Evolutionary conservation across 768 basidiomycete species (phyloP), one percentile per base, ranked within the genome.

Genomic region (Candolleomyces eurysporus): DNA sequence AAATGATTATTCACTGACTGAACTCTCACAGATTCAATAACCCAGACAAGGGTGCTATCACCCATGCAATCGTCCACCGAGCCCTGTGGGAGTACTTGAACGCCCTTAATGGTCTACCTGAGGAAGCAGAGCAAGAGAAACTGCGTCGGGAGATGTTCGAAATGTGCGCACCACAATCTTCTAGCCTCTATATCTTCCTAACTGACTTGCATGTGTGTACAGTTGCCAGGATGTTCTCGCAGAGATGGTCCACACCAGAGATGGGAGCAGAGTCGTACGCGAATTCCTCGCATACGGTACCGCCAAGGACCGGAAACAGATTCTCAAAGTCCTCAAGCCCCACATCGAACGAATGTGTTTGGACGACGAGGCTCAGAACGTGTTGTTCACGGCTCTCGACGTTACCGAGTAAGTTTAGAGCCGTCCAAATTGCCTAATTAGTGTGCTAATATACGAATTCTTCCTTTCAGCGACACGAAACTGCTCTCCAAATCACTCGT

Each of bases 271-370:
- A 21, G 87, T 84, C 30, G 94, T 91, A 3, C 86, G 95, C 48
- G 89, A 94, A 63, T 91, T 97, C 71, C 80, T 96, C 42, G 92
- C 89, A 0, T 81, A 83, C 48, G 93, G 93, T 5, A 85, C 82
- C 13, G 93, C 95, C 4, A 98, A 97, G 90, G 94, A 97, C 71
- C 84, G 95, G 59, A 98, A 97, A 82, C 88, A 89, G 64, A 92
- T 96, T 56, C 78, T 96, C 58, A 96, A 96, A 77, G 82, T 85
- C 5, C 81, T 98, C 55, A 95, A 94, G 66, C 93, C 94, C 1
- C 94, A 97, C 66, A 80, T 96, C 26, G 89, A 91, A 69, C 87
- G 90, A 2, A 94, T 97, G 84, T 91, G 90, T 67, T 79, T 83
- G 46, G 92, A 95, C 65, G 92, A 94, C 49, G 93, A 97, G 64